Percentiles rank a stretch among this genome's conserved stretches.
phyloP scores from a whole-genome alignment of 1,284 basidiomycete genomes.

The Ustilago sp. region DNA sequence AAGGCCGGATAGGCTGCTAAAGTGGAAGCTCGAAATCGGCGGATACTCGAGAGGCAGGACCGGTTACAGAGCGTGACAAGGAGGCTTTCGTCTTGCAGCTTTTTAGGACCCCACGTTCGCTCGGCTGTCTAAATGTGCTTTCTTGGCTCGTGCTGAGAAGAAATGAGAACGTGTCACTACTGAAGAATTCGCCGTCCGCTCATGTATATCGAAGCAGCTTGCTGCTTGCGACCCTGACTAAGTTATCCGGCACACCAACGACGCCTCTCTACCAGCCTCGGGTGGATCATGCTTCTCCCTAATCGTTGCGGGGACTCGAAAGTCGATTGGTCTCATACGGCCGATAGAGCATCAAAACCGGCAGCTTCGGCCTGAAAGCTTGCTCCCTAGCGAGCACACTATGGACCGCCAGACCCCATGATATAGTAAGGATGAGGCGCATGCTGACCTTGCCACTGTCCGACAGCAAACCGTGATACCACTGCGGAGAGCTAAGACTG shows the following conservation, averaged over 20 bases:
- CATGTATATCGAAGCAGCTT: conserved; percentile 4
- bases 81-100: conserved; percentile 10
- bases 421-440: neutral
- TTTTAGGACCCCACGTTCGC: conserved; percentile 32
- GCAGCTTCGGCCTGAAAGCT: neutral
- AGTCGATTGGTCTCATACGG: neutral
- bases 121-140: conserved; percentile 18
- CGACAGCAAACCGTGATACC: neutral
- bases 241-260: neutral
- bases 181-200: conserved; percentile 37
- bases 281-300: neutral
- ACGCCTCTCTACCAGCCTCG: neutral
- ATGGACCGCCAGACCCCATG: neutral
- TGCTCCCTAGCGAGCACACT: neutral
- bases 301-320: neutral
- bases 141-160: conserved; percentile 28
- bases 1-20: neutral
- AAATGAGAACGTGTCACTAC: conserved; percentile 37
- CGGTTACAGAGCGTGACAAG: conserved; percentile 39
- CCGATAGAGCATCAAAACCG: neutral
- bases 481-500: too few relatives aligned
- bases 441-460: neutral
- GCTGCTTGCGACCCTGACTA: neutral
- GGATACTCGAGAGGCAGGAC: neutral
- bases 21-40: neutral